Evolutionary conservation across 163 green algal genomes (phyloP), one percentile per base, ranked within the genome.

Genomic region (Smithsoniella earleae): DNA sequence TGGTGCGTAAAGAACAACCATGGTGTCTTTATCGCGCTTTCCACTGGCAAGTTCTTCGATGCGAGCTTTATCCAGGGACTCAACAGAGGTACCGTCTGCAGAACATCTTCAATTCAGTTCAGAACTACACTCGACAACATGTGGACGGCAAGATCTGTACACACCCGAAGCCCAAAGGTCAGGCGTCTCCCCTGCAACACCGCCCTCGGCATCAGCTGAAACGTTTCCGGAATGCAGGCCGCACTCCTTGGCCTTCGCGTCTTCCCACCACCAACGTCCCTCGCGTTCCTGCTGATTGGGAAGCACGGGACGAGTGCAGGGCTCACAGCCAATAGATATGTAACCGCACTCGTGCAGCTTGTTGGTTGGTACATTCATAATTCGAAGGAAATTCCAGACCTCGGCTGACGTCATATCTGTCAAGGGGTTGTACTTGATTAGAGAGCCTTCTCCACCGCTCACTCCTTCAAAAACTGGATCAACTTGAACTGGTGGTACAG

Each of bases 381-480:
- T 64, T 25, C 49, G 49, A 6, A 64, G 49, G 80, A 96, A 96
- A 81, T 90, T 91, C 90, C 90, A 96, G 22, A 93, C 84, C 78
- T 97, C 89, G 0, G 78, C 73, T 6, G 83, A 90, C 28, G 82
- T 90, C 38, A 94, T 76, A 79, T 97, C 93, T 73, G 86, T 88
- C 54, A 99, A 85, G 1, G 94, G 94, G 82, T 99, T 99, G 89
- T 93, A 98, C 87, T 99, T 99, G 78, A 99, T 83, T 2, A 99
- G 86, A 46, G 77, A 90, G 78, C 89, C 90, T 20, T 84, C 69
- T n/a, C n/a, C n/a, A 37, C 91, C 93, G 66, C 89, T 88, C 0
- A 80, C 13, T 25, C 94, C 94, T 85, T 97, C 90, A 84, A 98
- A 98, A 18, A 89, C 94, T 18, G 94, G 92, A 83, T 98, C 94